Base-by-base conservation (phyloP, 192 early-diverging fungal genomes). In the Cetraspora pellucida region DNA sequence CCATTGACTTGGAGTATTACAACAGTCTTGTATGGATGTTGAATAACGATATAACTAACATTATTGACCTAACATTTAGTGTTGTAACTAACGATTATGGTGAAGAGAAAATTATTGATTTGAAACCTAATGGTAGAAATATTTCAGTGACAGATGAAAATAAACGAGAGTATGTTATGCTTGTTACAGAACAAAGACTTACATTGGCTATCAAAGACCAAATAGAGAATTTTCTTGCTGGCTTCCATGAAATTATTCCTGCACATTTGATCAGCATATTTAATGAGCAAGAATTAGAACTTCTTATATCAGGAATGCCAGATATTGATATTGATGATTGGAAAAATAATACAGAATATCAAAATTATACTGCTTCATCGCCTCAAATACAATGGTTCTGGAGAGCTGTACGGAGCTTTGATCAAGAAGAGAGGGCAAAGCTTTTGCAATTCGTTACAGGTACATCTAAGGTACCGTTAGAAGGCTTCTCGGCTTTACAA, bases 241-340 rank as follows among this genome's bases (percentile, higher is more conserved):
- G 97, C 13, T 98, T 99, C 91, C 94, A 96, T 77, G 96, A 97
- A 69, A 85, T 99, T 59, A 96, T 99, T 79, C 96, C 97, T 1
- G 83, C 88, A 63, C 91, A 95, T 55, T 84, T 99, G 79, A 92
- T 98, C 74, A 92, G 92, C 76, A 99, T 99, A 60, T 97, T 99
- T 79, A 98, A 99, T 81, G 97, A 99, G 82, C 96, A 99, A 84
- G 97, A 99, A 83, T 86, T 99, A 60, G 97, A 99, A 82, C 88
- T 99, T 60, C 83, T 99, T 72, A 99, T 99, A 80, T 97, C 96
- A 55, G 97, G 97, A 25, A 83, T 99, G 85, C 97, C 97, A 3
- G 97, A 99, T 77, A 96, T 99, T 78, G 97, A 99, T 81, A 94
- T 99, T 67, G 97, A 99, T 78, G 97, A 99, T 82, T 98, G 97